These are phyloP conservation scores for Nothophytophthora sp. DNA, from an alignment of 352 stramenopile species.

Conservation along the genomic window DNA sequence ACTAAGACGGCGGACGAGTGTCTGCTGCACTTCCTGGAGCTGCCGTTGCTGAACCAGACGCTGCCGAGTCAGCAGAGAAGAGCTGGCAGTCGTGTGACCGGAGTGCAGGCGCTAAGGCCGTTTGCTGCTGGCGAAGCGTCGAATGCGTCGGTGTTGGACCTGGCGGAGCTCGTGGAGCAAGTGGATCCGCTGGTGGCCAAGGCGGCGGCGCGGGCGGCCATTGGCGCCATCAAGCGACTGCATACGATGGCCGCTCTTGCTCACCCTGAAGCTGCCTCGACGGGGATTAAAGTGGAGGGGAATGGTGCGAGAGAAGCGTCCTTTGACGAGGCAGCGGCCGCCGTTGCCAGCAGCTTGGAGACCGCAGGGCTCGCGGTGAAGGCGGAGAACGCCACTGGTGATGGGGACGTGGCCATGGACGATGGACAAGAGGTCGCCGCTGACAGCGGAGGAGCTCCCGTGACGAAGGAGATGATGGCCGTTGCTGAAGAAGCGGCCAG, in stretches of 20 bases:
- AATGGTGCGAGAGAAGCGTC: constrained; percentile 12
- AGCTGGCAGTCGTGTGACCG: not conserved
- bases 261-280: not conserved
- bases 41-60: constrained; percentile 53
- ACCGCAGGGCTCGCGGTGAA: constrained; percentile 51
- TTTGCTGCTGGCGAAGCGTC: constrained; percentile 49
- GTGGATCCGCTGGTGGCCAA: constrained; percentile 76
- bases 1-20: constrained; percentile 78
- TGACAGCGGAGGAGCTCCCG: not conserved
- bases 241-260: constrained; percentile 40
- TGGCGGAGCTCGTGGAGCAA: constrained; percentile 52
- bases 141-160: constrained; percentile 57
- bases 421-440: constrained; percentile 5
- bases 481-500: constrained; percentile 65
- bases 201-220: constrained; percentile 63
- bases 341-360: constrained; percentile 39
- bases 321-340: constrained; percentile 37
- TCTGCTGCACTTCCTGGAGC: constrained; percentile 75
- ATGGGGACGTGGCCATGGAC: constrained; percentile 55
- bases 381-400: constrained; percentile 22
- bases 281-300: constrained; percentile 14
- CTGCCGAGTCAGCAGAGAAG: not conserved
- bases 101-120: constrained; percentile 23
- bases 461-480: constrained; percentile 59
- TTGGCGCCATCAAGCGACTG: constrained; percentile 63